Percentiles rank a stretch among this genome's conserved stretches.
Conservation (phyloP, 2,329 filamentous ascomycete genomes). For the Pseudogymnoascus sp. region DNA sequence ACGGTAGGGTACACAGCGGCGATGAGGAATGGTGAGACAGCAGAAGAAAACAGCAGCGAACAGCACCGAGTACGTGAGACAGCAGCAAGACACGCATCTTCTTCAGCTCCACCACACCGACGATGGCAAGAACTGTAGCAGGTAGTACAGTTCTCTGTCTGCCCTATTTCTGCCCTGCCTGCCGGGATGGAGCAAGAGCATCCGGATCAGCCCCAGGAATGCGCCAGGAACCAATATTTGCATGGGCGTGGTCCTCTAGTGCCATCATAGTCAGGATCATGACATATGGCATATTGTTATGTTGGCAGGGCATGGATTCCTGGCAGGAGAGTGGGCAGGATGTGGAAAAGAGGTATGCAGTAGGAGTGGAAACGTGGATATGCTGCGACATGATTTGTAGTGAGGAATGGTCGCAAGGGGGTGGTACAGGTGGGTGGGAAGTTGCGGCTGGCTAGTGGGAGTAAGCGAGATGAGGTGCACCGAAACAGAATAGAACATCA, state of each 20-base stretch:
- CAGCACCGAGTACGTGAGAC: constrained; percentile 3
- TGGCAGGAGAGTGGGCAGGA: background rate
- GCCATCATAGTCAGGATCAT: background rate
- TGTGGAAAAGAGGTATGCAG: background rate
- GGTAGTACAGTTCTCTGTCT: background rate
- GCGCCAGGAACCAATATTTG: constrained; percentile 2
- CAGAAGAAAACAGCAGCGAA: no score
- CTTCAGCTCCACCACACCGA: background rate
- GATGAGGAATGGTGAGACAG: background rate
- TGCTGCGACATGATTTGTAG: no score
- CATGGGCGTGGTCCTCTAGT: background rate
- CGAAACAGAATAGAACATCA: background rate
- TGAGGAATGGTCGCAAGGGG: no score
- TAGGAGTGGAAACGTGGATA: background rate
- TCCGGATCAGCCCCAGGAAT: constrained; percentile 1
- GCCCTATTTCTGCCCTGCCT: background rate
- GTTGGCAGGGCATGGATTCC: no score
- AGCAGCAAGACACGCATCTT: constrained; percentile 5
- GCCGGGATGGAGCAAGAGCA: background rate
- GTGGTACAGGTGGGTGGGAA: no score
- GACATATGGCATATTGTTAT: background rate
- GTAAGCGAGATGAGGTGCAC: constrained; percentile 4
- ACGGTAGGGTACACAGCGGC: background rate
- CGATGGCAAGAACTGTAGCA: background rate
- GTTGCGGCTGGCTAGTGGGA: background rate